These are phyloP conservation scores for Yamadazyma taylorii DNA, from an alignment of 1,139 yeast species.

Conservation along the genomic window DNA sequence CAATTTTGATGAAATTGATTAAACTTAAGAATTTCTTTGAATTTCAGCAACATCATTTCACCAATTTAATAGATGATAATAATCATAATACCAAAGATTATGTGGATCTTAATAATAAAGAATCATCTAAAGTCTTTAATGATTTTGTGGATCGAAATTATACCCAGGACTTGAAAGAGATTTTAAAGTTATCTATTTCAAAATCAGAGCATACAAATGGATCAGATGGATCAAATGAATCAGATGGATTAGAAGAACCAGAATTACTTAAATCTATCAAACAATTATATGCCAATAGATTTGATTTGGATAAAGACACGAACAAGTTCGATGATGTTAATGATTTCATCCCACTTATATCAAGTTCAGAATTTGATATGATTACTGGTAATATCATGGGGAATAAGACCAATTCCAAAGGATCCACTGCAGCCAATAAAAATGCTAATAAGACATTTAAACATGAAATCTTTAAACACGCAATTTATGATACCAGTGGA, in stretches of 20 bases:
- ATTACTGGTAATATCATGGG: constrained; percentile 41
- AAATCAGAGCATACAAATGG: constrained; percentile 1
- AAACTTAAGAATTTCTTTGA: constrained; percentile 43
- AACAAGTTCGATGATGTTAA: constrained; percentile 15
- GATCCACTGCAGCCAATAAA: constrained; percentile 15
- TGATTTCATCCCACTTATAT: constrained; percentile 46
- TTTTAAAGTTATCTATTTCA: constrained; percentile 3
- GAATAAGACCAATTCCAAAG: constrained; percentile 20
- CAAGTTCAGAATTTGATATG: constrained; percentile 38
- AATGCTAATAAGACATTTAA: constrained; percentile 24
- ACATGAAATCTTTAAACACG: constrained; percentile 42
- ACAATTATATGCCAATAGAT: constrained; percentile 8
- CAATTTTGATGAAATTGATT: constrained; percentile 35
- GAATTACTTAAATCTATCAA: constrained; percentile 6
- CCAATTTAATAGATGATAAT: constrained; percentile 21
- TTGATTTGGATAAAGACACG: constrained; percentile 4
- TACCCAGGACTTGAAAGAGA: constrained; percentile 27
- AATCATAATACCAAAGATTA: constrained; percentile 19
- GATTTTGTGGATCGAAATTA: constrained; percentile 34
- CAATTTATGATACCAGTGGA: constrained; percentile 42
- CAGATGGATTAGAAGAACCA: neutral
- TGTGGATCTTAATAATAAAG: constrained; percentile 37
- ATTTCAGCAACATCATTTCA: constrained; percentile 34
- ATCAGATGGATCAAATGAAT: neutral
- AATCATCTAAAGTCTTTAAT: constrained; percentile 34